Base-by-base conservation (phyloP, 2,329 filamentous ascomycete genomes). In the Hymenoscyphus scutula region DNA sequence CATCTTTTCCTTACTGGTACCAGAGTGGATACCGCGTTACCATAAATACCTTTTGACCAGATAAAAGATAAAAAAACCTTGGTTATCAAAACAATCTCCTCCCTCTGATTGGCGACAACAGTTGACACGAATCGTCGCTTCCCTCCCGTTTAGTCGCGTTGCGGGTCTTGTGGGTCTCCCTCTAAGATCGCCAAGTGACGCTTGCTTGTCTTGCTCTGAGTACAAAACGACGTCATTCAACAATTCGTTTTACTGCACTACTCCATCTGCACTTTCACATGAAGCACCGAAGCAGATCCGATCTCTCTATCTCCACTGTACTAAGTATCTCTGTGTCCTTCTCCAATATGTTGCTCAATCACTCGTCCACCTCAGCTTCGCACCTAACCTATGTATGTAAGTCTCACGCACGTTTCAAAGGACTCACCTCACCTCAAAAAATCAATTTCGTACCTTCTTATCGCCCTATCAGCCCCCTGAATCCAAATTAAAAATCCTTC, bases 41-140 rank as follows among this genome's bases (percentile, higher is more conserved):
- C 41, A 48, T 23, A 48, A 48, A 48, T 48, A 48, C n/a, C n/a
- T n/a, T n/a, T n/a, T n/a, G n/a, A n/a, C n/a, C 38, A 45, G n/a
- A n/a, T n/a, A n/a, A n/a, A 6, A 7, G 17, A n/a, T 3, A 7
- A 7, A 10, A 34, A 34, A 34, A 34, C 32, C 32, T 5, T 5
- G 32, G 32, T 34, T 34, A 34, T 34, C 32, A 34, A 34, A 34
- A 34, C 32, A 5, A 34, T 34, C 23, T 1, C n/a, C 17, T 4
- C 4, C 10, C 19, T 48, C 19, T 48, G 41, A 48, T 48, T 48
- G 41, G 41, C 11, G 41, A 8, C 41, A 48, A 5, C 23, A 11
- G 41, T 48, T 11, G 7, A 10, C 41, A 19, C n/a, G 19, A 23
- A 23, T 19, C 19, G 7, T 8, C 17, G 17, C n/a, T 19, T 23